These are phyloP conservation scores for Globisporangium rhizosaccharum DNA, from an alignment of 352 stramenopile species.

Conservation along the genomic window DNA sequence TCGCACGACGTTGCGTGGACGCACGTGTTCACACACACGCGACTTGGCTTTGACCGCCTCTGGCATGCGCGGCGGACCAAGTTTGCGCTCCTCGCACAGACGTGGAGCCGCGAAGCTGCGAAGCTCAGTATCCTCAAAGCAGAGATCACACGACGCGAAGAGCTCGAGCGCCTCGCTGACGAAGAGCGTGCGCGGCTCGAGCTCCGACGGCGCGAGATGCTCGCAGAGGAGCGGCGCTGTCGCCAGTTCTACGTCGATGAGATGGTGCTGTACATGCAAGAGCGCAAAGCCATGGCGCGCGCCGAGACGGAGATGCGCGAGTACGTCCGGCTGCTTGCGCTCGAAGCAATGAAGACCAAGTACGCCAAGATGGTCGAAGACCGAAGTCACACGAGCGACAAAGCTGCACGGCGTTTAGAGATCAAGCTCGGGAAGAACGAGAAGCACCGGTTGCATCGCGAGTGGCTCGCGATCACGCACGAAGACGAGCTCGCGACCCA, in stretches of 20 bases:
- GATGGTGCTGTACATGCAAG: constrained; percentile 43
- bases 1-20: constrained; percentile 3
- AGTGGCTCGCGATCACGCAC: constrained; percentile 59
- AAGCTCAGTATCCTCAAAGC: constrained; percentile 43
- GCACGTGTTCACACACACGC: constrained; percentile 1
- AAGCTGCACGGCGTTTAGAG: constrained; percentile 57
- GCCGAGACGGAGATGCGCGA: constrained; percentile 68
- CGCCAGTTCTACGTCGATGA: constrained; percentile 71
- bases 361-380: constrained; percentile 69
- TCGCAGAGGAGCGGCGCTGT: constrained; percentile 48
- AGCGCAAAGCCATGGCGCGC: constrained; percentile 59
- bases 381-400: constrained; percentile 51
- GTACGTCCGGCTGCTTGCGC: constrained; percentile 52
- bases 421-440: constrained; percentile 81
- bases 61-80: constrained; percentile 40
- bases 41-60: constrained; percentile 31
- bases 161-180: constrained; percentile 41
- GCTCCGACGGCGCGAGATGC: constrained; percentile 50
- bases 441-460: constrained; percentile 61
- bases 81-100: constrained; percentile 19
- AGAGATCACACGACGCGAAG: constrained; percentile 47
- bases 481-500: constrained; percentile 63
- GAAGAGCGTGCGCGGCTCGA: constrained; percentile 43
- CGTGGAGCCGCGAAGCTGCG: constrained; percentile 38
- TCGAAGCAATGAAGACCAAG: constrained; percentile 71